Percentiles rank a stretch among this genome's conserved stretches.
Evolutionary conservation across 495 filamentous ascomycete genomes (phyloP).

Genomic region (Lepidopterella palustris): DNA sequence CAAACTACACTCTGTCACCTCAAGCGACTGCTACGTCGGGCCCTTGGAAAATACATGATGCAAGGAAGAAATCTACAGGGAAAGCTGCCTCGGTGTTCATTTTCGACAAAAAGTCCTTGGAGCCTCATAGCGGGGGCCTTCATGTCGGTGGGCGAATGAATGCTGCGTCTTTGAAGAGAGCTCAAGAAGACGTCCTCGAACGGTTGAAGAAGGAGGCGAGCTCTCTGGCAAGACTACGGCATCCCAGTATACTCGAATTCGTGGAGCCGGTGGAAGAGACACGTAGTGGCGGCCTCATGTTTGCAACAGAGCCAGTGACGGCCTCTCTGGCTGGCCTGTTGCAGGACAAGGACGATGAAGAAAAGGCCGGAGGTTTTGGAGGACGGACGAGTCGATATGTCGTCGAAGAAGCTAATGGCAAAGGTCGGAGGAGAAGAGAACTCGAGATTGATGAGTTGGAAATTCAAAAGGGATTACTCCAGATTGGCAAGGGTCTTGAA

Average conservation of each 20-base stretch:
- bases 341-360: constrained; percentile 86
- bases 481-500: constrained; percentile 89
- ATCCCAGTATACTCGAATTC: constrained; percentile 87
- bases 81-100: constrained; percentile 88
- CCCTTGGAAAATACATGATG: constrained; percentile 95
- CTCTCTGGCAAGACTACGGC: constrained; percentile 75
- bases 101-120: constrained; percentile 82
- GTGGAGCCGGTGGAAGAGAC: constrained; percentile 95
- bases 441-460: constrained; percentile 95
- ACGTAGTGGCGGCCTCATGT: constrained; percentile 82
- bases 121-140: constrained; percentile 52
- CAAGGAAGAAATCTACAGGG: constrained; percentile 87
- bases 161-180: constrained; percentile 62
- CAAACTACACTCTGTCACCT: constrained; percentile 76
- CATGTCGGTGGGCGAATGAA: constrained; percentile 52
- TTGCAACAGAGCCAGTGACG: constrained; percentile 86
- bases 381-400: constrained; percentile 72
- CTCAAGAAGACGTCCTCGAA: constrained; percentile 83
- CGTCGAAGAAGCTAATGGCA: constrained; percentile 70
- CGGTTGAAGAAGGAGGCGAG: constrained; percentile 85
- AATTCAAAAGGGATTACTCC: constrained; percentile 90
- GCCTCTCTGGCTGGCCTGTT: constrained; percentile 77
- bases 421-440: constrained; percentile 62
- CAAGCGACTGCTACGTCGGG: constrained; percentile 67
- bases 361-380: constrained; percentile 56